Base-by-base conservation (phyloP, 108 stramenopile species). In the Schizochytrium sp. region DNA sequence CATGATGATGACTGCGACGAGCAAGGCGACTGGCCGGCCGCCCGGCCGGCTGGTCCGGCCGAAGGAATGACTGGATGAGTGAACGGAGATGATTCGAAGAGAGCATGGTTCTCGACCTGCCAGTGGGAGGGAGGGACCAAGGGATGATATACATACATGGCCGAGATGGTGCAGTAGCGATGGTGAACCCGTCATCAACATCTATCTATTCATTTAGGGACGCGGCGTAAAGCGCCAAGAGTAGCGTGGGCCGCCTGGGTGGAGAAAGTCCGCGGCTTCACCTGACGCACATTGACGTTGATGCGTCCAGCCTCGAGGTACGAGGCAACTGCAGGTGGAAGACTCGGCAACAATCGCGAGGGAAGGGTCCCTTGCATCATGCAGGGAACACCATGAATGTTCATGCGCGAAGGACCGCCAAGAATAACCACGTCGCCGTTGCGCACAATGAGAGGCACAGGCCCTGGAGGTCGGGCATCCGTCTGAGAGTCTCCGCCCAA, bases 401-500 rank as follows among this genome's bases (percentile, higher is more conserved):
- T 76, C 45, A 72, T n/a, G 28, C 90, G 88, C 34, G 60, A 45
- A 8, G 83, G 87, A 8, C 72, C 88, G n/a, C 88, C 59, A 4
- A 89, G 59, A 19, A 91, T 45, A n/a, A 91, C 88, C 18, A 53
- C 88, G 72, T 91, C 90, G 48, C 90, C 90, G 72, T 44, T 87
- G 18, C 90, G 57, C 16, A 91, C 44, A 18, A 89, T 23, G 51
- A 91, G 10, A 5, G 90, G 51, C n/a, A 45, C 72, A 19, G 90
- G 90, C 71, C 25, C 16, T 16, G 76, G 76, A 1, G 76, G 76
- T 19, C 76, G 6, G 10, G 48, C 76, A 4, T 83, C 76, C 10
- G 45, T 53, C 48, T 83, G 76, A 12, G 45, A 47, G 51, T 83
- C 76, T 12, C 90, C 87, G 12, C 90, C 90, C 18, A 91, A n/a